A percentile compares a stretch with the other conserved stretches of the same genome.
Conservation (phyloP, 2,329 filamentous ascomycete genomes). For the Xylariaceae sp. region DNA sequence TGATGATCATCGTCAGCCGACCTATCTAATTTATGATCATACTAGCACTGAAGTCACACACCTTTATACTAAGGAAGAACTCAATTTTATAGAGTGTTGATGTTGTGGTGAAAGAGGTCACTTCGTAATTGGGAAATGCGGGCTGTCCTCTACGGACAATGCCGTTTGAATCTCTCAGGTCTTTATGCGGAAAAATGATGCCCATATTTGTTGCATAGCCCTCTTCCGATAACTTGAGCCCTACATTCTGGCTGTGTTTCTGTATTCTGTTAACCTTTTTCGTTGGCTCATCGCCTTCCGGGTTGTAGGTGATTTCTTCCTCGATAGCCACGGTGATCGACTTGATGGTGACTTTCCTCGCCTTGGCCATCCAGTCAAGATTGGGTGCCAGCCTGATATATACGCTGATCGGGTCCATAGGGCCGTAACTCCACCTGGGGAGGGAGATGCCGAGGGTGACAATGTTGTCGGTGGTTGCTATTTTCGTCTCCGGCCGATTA, state of each 20-base stretch:
- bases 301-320: constrained; percentile 98
- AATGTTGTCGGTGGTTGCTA: constrained; percentile 82
- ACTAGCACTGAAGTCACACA: constrained; percentile 39
- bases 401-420: constrained; percentile 89
- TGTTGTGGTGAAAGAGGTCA: constrained; percentile 88
- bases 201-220: constrained; percentile 93
- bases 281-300: constrained; percentile 91
- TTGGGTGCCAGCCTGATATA: constrained; percentile 95
- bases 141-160: constrained; percentile 81
- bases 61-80: constrained; percentile 93
- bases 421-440: constrained; percentile 94
- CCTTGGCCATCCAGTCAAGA: constrained; percentile 85
- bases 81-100: constrained; percentile 97
- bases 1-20: constrained; percentile 35
- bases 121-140: constrained; percentile 84
- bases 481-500: constrained; percentile 87
- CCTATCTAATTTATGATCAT: too few relatives aligned
- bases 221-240: constrained; percentile 81
- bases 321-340: constrained; percentile 93
- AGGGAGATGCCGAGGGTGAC: constrained; percentile 90
- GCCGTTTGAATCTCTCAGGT: constrained; percentile 81
- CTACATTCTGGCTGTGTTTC: constrained; percentile 78
- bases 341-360: constrained; percentile 86
- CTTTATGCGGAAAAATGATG: constrained; percentile 85
- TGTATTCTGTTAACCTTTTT: constrained; percentile 85